Evolutionary conservation across 2,329 filamentous ascomycete genomes (phyloP).

Genomic region (Neonectria magnoliae): DNA sequence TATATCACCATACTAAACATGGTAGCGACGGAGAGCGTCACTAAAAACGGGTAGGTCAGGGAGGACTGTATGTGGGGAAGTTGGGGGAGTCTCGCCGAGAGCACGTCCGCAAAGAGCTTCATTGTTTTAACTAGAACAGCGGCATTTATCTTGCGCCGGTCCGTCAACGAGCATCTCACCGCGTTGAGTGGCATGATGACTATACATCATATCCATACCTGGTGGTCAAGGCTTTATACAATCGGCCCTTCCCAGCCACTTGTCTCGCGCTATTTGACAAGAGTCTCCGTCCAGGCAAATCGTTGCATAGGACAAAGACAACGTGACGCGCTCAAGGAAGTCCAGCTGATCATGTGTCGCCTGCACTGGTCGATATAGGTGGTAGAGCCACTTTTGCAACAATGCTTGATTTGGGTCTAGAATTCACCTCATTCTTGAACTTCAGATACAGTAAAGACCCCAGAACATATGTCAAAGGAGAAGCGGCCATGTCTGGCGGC

Average conservation of each 20-base stretch:
- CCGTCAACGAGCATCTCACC: not conserved
- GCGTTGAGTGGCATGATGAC: not conserved
- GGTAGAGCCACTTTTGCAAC: no score
- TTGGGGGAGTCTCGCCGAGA: conserved; percentile 15
- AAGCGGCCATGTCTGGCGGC: no score
- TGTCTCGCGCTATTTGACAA: not conserved
- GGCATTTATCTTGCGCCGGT: not conserved
- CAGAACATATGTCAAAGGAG: no score
- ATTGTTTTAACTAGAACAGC: not conserved
- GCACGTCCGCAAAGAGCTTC: conserved; percentile 14
- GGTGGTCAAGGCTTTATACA: not conserved
- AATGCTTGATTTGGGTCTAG: no score
- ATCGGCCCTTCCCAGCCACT: not conserved
- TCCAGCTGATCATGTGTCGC: no score
- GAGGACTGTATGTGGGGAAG: not conserved
- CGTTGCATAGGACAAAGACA: no score
- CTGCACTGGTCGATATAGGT: no score
- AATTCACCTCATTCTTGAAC: no score
- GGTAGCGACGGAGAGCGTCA: not conserved
- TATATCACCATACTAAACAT: not conserved
- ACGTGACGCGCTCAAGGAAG: no score
- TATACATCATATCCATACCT: not conserved
- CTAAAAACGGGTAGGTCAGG: not conserved
- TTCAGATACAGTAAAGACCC: no score
- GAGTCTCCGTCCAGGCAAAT: not conserved